A percentile compares a stretch with the other conserved stretches of the same genome.
These are phyloP conservation scores for Dryadomyces sulphureus DNA, from an alignment of 2,329 filamentous ascomycete genomes.

Conservation along the genomic window DNA sequence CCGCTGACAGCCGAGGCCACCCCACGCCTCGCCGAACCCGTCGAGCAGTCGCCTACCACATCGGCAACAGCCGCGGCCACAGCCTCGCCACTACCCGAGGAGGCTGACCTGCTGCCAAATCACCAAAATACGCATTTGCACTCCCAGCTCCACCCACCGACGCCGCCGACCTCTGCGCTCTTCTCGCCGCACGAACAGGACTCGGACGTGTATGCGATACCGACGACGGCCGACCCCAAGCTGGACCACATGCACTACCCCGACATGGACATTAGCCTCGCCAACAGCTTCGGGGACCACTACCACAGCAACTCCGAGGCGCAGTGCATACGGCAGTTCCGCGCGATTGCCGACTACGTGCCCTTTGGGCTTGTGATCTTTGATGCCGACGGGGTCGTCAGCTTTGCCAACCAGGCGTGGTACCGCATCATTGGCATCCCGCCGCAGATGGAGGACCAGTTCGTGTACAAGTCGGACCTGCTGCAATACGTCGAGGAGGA, in stretches of 20 bases:
- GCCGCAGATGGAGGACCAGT: constrained; percentile 7
- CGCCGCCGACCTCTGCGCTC: constrained; percentile 1
- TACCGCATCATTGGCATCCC: constrained; percentile 34
- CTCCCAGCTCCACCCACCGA: neutral
- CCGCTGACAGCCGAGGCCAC: neutral
- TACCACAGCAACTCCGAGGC: neutral
- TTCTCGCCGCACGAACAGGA: neutral
- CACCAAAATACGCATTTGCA: neutral
- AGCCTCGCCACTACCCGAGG: too few species aligned
- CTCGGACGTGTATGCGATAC: neutral
- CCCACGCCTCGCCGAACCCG: neutral
- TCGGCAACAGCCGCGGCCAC: neutral
- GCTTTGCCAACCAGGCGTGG: constrained; percentile 58
- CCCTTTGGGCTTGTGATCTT: constrained; percentile 63
- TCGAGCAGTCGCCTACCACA: neutral
- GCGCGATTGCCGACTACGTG: constrained; percentile 56
- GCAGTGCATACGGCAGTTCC: constrained; percentile 48
- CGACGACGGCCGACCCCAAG: neutral
- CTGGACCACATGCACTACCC: too few species aligned
- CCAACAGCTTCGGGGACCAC: neutral
- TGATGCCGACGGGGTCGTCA: constrained; percentile 47
- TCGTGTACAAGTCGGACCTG: constrained; percentile 15
- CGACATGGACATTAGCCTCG: neutral
- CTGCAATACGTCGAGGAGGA: constrained; percentile 30
- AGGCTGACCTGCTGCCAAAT: neutral